These are phyloP conservation scores for Litchi chinensis DNA, from an alignment of 345 rosid genomes.

Conservation along the genomic window DNA sequence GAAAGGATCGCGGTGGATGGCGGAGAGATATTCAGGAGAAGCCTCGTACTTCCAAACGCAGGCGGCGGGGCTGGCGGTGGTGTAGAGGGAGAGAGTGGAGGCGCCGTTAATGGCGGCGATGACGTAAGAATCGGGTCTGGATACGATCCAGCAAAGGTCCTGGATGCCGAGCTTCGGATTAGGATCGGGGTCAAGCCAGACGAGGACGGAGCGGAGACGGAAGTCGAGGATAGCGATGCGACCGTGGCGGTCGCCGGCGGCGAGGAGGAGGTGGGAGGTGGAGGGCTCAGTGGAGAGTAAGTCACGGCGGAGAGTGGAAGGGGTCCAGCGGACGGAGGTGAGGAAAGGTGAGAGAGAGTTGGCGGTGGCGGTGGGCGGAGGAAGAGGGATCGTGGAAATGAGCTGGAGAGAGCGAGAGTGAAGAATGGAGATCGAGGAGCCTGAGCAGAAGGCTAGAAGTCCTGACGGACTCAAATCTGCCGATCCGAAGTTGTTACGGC, in stretches of 20 bases:
- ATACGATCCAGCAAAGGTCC: conserved; percentile 83
- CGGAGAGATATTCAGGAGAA: conserved; percentile 73
- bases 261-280: conserved; percentile 73
- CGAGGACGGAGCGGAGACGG: conserved; percentile 61
- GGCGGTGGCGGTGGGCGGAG: conserved; percentile 55
- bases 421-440: conserved; percentile 75
- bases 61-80: conserved; percentile 37
- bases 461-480: conserved; percentile 77
- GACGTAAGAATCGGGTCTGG: conserved; percentile 51
- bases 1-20: conserved; percentile 85
- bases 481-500: conserved; percentile 91
- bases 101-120: conserved; percentile 80
- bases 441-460: conserved; percentile 83
- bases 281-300: conserved; percentile 79
- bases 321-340: conserved; percentile 87
- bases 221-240: conserved; percentile 81
- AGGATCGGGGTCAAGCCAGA: conserved; percentile 67
- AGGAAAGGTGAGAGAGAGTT: conserved; percentile 76
- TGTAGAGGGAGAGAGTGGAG: conserved; percentile 63
- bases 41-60: conserved; percentile 86
- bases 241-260: conserved; percentile 95
- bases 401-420: conserved; percentile 90
- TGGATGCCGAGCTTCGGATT: conserved; percentile 71
- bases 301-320: conserved; percentile 74
- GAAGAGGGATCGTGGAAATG: conserved; percentile 72